A percentile compares a stretch with the other conserved stretches of the same genome.
Evolutionary conservation across 768 basidiomycete genomes (phyloP).

Genomic region (Boletus patriciae): DNA sequence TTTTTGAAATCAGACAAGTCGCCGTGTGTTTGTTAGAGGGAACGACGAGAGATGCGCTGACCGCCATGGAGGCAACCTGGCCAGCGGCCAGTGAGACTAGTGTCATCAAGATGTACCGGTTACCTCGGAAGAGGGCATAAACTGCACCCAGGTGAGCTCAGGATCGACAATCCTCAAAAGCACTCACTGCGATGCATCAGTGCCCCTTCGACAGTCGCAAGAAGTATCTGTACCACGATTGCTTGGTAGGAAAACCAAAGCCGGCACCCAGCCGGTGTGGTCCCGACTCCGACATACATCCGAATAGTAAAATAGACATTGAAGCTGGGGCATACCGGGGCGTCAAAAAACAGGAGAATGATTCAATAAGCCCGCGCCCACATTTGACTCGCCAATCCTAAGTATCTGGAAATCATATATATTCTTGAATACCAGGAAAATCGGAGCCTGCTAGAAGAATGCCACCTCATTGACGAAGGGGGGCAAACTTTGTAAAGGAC

Average conservation of each 20-base stretch:
- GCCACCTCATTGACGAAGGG: neutral
- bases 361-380: neutral
- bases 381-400: slow-evolving; percentile 21
- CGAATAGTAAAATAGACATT: slow-evolving; percentile 21
- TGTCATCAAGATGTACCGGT: slow-evolving; percentile 4
- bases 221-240: slow-evolving; percentile 9
- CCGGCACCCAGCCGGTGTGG: slow-evolving; percentile 9
- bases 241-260: slow-evolving; percentile 23
- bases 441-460: slow-evolving; percentile 7
- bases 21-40: slow-evolving; percentile 3
- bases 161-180: neutral
- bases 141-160: slow-evolving; percentile 2
- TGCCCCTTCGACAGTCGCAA: slow-evolving; percentile 8
- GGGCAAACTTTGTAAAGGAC: neutral
- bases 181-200: slow-evolving; percentile 22
- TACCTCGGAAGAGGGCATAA: slow-evolving; percentile 16
- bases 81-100: slow-evolving; percentile 5
- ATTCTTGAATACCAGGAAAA: slow-evolving; percentile 6
- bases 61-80: slow-evolving; percentile 18
- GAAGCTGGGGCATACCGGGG: slow-evolving; percentile 11
- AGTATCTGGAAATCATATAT: slow-evolving; percentile 18
- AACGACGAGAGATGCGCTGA: slow-evolving; percentile 13
- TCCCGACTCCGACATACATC: slow-evolving; percentile 14
- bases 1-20: slow-evolving; percentile 15
- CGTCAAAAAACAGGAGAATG: neutral